Conservation (phyloP, 352 stramenopile genomes). For the Phytophthora sp. region DNA sequence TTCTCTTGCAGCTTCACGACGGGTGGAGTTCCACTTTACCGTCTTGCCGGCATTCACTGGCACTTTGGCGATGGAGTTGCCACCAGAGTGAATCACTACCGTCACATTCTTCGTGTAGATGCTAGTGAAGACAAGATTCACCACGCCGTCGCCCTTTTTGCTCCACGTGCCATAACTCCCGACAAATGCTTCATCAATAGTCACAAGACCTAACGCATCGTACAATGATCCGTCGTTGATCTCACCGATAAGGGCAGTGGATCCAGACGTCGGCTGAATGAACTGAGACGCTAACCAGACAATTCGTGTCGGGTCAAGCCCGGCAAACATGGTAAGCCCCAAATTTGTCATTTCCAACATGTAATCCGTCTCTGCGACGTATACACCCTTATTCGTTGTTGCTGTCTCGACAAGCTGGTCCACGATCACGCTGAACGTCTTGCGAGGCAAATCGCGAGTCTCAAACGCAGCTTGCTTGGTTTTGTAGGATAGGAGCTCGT, state of each 20-base stretch:
- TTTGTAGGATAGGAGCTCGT: slow-evolving; percentile 29
- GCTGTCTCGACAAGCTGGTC: slow-evolving; percentile 26
- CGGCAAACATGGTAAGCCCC: slow-evolving; percentile 16
- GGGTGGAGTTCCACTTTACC: slow-evolving; percentile 24
- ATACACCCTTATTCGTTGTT: slow-evolving; percentile 17
- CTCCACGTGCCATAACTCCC: slow-evolving; percentile 30
- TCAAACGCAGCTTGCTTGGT: slow-evolving; percentile 26
- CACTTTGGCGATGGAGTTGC: slow-evolving; percentile 20
- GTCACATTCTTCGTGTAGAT: slow-evolving; percentile 31
- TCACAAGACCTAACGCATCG: slow-evolving; percentile 25
- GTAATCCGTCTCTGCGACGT: slow-evolving; percentile 17
- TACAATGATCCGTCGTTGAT: slow-evolving; percentile 34
- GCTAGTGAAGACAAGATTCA: slow-evolving; percentile 31
- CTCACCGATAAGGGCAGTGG: slow-evolving; percentile 30
- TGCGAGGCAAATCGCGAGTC: slow-evolving; percentile 31
- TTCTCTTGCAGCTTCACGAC: slow-evolving; percentile 27
- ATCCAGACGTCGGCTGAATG: slow-evolving; percentile 29
- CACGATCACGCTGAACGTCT: slow-evolving; percentile 32
- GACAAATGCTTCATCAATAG: slow-evolving; percentile 28
- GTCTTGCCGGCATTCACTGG: slow-evolving; percentile 9
- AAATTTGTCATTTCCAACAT: slow-evolving; percentile 24
- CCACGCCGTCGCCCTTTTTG: slow-evolving; percentile 24
- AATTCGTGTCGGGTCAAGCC: slow-evolving; percentile 27
- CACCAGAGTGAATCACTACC: slow-evolving; percentile 33
- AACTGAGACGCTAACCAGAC: slow-evolving; percentile 34